Conservation (phyloP, 1,284 basidiomycete species). For the Somion occarium region DNA sequence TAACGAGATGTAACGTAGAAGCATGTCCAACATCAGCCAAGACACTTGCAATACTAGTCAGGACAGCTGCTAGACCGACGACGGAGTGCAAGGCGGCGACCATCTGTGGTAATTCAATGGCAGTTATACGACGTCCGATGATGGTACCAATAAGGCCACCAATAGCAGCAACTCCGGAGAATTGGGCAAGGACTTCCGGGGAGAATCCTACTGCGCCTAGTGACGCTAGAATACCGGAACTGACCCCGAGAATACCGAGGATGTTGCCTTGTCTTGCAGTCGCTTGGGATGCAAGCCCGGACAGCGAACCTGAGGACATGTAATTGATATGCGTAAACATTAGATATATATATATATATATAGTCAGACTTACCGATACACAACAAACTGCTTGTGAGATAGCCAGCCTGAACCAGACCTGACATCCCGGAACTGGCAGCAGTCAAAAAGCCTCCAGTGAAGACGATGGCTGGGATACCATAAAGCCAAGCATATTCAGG, state of each 20-base stretch:
- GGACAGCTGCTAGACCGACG: constrained; percentile 80
- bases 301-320: constrained; percentile 63
- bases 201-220: constrained; percentile 79
- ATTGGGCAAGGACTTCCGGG: constrained; percentile 68
- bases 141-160: constrained; percentile 65
- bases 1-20: constrained; percentile 69
- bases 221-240: constrained; percentile 75
- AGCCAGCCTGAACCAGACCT: constrained; percentile 83
- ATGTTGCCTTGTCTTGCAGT: constrained; percentile 80
- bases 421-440: constrained; percentile 78
- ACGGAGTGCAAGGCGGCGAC: constrained; percentile 74
- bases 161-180: constrained; percentile 67
- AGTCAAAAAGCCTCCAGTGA: constrained; percentile 75
- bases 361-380: constrained; percentile 72
- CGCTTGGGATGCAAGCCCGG: constrained; percentile 67
- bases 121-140: constrained; percentile 76
- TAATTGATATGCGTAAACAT: background rate
- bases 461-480: constrained; percentile 70
- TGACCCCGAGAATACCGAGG: constrained; percentile 80
- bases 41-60: constrained; percentile 79
- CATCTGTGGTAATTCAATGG: constrained; percentile 82
- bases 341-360: background rate
- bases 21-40: constrained; percentile 61
- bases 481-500: constrained; percentile 85
- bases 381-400: constrained; percentile 74